These are phyloP conservation scores for Podaxis sp. DNA, from an alignment of 768 basidiomycete genomes.

Conservation along the genomic window DNA sequence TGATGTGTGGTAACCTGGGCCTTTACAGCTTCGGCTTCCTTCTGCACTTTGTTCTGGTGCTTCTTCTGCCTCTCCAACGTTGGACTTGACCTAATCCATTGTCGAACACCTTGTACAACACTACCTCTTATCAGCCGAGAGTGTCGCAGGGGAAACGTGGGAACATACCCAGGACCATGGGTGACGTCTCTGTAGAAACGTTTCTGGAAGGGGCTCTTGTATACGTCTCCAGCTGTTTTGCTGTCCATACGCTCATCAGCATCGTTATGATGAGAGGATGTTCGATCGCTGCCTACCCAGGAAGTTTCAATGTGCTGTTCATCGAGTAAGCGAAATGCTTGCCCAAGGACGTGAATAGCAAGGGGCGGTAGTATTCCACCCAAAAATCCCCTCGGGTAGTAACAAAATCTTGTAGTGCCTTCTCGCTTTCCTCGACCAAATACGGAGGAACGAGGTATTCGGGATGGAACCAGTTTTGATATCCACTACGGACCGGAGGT, in stretches of 20 bases:
- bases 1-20: conserved; percentile 27
- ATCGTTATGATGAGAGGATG: neutral
- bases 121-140: conserved; percentile 30
- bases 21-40: conserved; percentile 30
- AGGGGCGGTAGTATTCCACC: conserved; percentile 86
- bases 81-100: conserved; percentile 68
- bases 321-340: conserved; percentile 93
- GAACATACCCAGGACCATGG: conserved; percentile 7
- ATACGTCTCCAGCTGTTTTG: conserved; percentile 47
- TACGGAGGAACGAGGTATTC: conserved; percentile 70
- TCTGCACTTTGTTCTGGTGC: conserved; percentile 34
- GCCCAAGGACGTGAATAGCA: conserved; percentile 78
- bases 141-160: neutral
- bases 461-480: conserved; percentile 84
- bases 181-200: neutral
- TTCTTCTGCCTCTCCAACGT: conserved; percentile 37
- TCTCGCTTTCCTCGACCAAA: conserved; percentile 59
- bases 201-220: neutral
- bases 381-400: conserved; percentile 70
- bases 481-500: conserved; percentile 61
- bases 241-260: conserved; percentile 32
- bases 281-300: conserved; percentile 51
- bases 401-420: conserved; percentile 59
- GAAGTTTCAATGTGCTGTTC: conserved; percentile 83
- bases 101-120: conserved; percentile 74